Conservation (phyloP, 768 basidiomycete species). For the Kwoniella bestiolae region DNA sequence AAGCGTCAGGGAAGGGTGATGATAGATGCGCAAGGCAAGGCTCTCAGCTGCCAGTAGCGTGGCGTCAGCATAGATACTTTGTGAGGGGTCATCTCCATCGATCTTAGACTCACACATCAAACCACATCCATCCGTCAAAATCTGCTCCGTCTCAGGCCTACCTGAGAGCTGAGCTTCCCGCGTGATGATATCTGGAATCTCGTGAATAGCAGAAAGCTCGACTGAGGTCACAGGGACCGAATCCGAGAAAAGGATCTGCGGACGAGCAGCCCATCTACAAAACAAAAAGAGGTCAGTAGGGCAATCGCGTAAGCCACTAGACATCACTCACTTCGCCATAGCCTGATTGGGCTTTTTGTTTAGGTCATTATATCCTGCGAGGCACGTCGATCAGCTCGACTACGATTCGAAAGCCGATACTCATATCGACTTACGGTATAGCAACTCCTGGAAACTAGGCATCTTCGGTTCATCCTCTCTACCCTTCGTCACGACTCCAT, state of each 20-base stretch:
- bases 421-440: conserved; percentile 32
- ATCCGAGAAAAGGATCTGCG: conserved; percentile 44
- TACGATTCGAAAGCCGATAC: not conserved
- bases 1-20: conserved; percentile 3
- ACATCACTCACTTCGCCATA: conserved; percentile 45
- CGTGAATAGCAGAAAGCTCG: conserved; percentile 9
- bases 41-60: too few species aligned
- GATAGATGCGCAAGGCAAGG: conserved; percentile 31
- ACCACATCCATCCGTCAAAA: conserved; percentile 50
- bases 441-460: conserved; percentile 23
- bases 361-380: conserved; percentile 39
- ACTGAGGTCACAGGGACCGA: conserved; percentile 33
- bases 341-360: conserved; percentile 39
- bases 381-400: not conserved
- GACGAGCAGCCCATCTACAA: conserved; percentile 44
- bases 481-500: conserved; percentile 2
- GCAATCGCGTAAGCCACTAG: not conserved
- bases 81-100: too few species aligned
- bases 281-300: not conserved
- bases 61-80: too few species aligned
- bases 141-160: conserved; percentile 36
- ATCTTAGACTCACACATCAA: conserved; percentile 51
- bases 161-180: conserved; percentile 1
- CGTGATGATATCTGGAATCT: conserved; percentile 36
- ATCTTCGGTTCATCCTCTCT: conserved; percentile 7